Percentiles rank a stretch among this genome's conserved stretches.
Evolutionary conservation across 345 rosid genomes (phyloP).

Genomic region (Salix caprea): DNA sequence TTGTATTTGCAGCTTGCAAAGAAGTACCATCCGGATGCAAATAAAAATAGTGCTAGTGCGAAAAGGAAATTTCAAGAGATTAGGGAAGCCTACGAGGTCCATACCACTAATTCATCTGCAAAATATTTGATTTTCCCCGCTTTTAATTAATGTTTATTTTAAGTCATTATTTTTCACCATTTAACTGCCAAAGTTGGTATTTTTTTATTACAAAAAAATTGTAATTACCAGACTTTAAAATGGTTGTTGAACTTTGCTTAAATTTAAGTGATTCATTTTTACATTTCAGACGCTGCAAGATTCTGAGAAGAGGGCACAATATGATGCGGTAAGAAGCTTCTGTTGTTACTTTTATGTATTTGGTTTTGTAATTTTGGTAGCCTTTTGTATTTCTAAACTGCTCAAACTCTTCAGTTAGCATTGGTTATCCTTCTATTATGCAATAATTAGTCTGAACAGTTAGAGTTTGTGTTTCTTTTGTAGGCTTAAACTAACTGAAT

Average conservation of each 20-base stretch:
- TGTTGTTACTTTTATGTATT: not conserved
- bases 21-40: slow-evolving; percentile 90
- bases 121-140: not conserved
- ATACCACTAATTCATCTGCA: not conserved
- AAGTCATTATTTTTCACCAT: not conserved
- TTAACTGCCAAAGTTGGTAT: not conserved
- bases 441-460: not conserved
- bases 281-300: slow-evolving; percentile 57
- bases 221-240: too few relatives aligned
- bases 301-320: slow-evolving; percentile 60
- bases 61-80: slow-evolving; percentile 83
- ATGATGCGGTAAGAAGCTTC: slow-evolving; percentile 47
- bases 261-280: not conserved
- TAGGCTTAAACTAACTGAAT: slow-evolving; percentile 13
- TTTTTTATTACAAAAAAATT: not conserved
- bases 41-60: slow-evolving; percentile 77
- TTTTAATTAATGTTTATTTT: not conserved
- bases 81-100: slow-evolving; percentile 84
- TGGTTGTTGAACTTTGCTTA: not conserved
- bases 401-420: not conserved
- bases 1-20: slow-evolving; percentile 73
- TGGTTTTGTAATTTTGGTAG: not conserved
- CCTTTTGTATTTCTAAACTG: not conserved
- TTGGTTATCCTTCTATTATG: not conserved
- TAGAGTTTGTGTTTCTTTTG: not conserved